A percentile compares a stretch with the other conserved stretches of the same genome.
These are phyloP conservation scores for Echria macrotheca DNA, from an alignment of 495 filamentous ascomycete species.

Conservation along the genomic window DNA sequence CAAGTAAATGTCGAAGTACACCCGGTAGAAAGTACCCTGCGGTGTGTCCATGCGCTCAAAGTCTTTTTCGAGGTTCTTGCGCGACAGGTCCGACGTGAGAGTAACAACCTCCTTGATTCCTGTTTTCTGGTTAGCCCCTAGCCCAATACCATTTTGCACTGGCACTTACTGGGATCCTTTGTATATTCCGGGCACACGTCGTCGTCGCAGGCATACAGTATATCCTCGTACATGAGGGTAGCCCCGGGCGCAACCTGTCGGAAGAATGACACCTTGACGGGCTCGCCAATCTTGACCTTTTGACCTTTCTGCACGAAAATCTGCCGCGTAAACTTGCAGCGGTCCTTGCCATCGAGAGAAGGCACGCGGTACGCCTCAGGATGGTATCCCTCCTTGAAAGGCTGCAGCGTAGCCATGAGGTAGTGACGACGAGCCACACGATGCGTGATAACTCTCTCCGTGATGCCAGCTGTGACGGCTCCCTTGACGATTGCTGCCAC, in stretches of 20 bases:
- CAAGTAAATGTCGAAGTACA: conserved; percentile 75
- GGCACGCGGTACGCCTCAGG: conserved; percentile 97
- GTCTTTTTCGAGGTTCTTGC: conserved; percentile 98
- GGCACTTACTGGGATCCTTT: conserved; percentile 91
- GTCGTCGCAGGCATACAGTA: conserved; percentile 95
- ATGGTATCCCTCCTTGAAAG: conserved; percentile 98
- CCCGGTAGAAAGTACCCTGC: conserved; percentile 95
- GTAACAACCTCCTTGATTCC: conserved; percentile 99
- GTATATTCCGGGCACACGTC: conserved; percentile 98
- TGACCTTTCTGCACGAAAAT: conserved; percentile 99
- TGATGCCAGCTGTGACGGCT: conserved; percentile 83
- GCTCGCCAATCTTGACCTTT: conserved; percentile 97
- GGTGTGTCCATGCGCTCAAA: conserved; percentile 99
- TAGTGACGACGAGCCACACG: conserved; percentile 98
- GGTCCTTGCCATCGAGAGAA: conserved; percentile 90
- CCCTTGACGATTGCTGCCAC: conserved; percentile 74
- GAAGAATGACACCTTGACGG: conserved; percentile 98
- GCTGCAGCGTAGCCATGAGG: conserved; percentile 97
- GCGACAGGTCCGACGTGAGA: conserved; percentile 89
- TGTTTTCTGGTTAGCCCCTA: conserved; percentile 28
- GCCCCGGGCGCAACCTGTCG: conserved; percentile 95
- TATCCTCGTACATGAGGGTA: conserved; percentile 98
- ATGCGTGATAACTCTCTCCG: conserved; percentile 90
- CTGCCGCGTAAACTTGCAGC: conserved; percentile 97
- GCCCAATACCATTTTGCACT: neutral